Percentiles rank a stretch among this genome's conserved stretches.
Conservation (phyloP, 306 rosid species). For the Prunus campanulata region DNA sequence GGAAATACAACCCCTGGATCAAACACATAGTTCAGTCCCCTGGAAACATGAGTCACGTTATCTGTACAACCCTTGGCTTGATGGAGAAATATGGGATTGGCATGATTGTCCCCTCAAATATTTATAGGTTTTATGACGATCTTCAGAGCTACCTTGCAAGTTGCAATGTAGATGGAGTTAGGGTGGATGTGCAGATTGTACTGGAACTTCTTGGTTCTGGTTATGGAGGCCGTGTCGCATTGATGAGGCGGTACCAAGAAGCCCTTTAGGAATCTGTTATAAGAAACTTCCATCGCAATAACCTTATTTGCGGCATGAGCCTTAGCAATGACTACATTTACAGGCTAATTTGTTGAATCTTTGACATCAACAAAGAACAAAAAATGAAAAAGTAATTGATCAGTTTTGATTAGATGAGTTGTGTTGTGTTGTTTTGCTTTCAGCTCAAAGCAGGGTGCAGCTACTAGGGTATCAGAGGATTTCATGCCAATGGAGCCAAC, state of each 20-base stretch:
- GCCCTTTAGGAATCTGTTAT: conserved; percentile 61
- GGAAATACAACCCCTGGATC: conserved; percentile 55
- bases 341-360: conserved; percentile 36
- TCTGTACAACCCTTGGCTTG: conserved; percentile 49
- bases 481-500: conserved; percentile 78
- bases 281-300: conserved; percentile 50
- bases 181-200: conserved; percentile 68
- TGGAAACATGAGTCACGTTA: conserved; percentile 44
- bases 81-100: conserved; percentile 78
- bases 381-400: neutral
- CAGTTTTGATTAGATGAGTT: neutral
- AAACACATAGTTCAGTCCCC: conserved; percentile 59
- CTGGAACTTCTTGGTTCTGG: conserved; percentile 68
- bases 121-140: conserved; percentile 55
- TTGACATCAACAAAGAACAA: neutral
- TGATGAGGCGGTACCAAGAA: conserved; percentile 52
- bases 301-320: conserved; percentile 63
- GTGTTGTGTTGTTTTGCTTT: neutral
- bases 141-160: conserved; percentile 62
- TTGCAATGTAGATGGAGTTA: conserved; percentile 69
- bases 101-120: conserved; percentile 44
- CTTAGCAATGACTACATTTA: conserved; percentile 62
- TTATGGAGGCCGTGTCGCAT: conserved; percentile 57
- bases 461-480: conserved; percentile 75
- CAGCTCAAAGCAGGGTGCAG: conserved; percentile 67